phyloP scores from a whole-genome alignment of 192 early-diverging fungal genomes.

The Lobosporangium transversale region DNA sequence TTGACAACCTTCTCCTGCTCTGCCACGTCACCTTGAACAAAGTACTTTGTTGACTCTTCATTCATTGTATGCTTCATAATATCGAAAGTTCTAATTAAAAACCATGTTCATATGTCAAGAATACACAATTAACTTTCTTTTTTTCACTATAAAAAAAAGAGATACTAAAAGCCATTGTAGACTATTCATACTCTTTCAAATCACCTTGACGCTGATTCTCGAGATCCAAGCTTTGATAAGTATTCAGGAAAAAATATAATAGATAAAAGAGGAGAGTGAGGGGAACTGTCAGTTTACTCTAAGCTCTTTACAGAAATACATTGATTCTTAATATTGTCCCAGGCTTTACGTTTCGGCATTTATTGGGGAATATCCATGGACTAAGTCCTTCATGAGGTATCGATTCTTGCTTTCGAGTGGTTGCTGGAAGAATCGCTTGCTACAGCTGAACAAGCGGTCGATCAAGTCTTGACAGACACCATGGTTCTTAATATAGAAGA shows the following conservation, averaged over 20 bases:
- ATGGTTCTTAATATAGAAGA: conserved; percentile 72
- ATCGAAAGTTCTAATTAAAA: conserved; percentile 70
- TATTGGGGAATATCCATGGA: conserved; percentile 64
- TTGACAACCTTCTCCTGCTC: conserved; percentile 25
- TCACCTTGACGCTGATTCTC: conserved; percentile 61
- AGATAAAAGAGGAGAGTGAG: too few relatives aligned
- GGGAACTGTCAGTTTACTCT: too few relatives aligned
- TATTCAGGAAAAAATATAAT: too few relatives aligned
- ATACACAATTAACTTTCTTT: too few relatives aligned
- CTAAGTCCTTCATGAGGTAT: conserved; percentile 52
- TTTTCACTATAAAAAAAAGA: too few relatives aligned
- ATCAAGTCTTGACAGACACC: conserved; percentile 60
- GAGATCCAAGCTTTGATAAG: conserved; percentile 66
- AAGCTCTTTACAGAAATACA: too few relatives aligned
- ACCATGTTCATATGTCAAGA: too few relatives aligned
- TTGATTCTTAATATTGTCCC: neutral
- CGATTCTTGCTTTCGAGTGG: conserved; percentile 57
- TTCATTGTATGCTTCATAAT: conserved; percentile 57
- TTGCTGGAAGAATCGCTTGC: conserved; percentile 61
- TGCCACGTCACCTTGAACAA: conserved; percentile 42
- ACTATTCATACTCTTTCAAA: conserved; percentile 73
- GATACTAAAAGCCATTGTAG: too few relatives aligned
- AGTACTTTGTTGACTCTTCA: conserved; percentile 45
- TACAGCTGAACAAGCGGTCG: conserved; percentile 63
- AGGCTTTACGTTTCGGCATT: conserved; percentile 62